phyloP scores from a whole-genome alignment of 352 stramenopile genomes.

The Pythium vanterpoolii region DNA sequence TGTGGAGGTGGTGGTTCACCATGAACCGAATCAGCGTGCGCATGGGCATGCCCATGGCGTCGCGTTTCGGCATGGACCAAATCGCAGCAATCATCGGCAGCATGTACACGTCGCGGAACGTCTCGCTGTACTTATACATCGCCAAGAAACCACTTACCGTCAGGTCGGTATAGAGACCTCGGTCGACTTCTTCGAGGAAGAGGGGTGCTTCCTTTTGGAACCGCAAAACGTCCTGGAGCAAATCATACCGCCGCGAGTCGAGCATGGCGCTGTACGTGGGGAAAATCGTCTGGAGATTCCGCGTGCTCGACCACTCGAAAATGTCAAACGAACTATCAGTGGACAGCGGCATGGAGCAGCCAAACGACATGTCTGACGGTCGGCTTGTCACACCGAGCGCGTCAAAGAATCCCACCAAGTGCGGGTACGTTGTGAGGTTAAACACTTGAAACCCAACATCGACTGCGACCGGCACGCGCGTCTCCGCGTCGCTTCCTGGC shows the following conservation, averaged over 20 bases:
- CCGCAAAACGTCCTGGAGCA: conserved; percentile 27
- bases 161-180: conserved; percentile 17
- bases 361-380: conserved; percentile 74
- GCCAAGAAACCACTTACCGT: conserved; percentile 22
- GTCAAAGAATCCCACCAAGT: conserved; percentile 82
- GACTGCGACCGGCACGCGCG: conserved; percentile 26
- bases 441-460: conserved; percentile 93
- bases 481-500: background rate
- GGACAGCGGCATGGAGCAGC: conserved; percentile 33
- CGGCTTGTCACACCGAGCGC: conserved; percentile 55
- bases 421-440: conserved; percentile 89
- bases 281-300: conserved; percentile 26
- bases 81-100: conserved; percentile 32
- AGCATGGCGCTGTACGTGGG: conserved; percentile 12
- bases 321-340: conserved; percentile 8
- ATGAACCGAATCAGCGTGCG: conserved; percentile 33
- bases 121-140: conserved; percentile 21
- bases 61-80: conserved; percentile 26
- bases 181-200: conserved; percentile 17
- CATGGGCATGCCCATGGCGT: conserved; percentile 30
- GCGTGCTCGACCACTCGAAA: conserved; percentile 27
- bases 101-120: conserved; percentile 33
- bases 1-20: conserved; percentile 31
- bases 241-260: conserved; percentile 18
- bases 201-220: conserved; percentile 22